A percentile compares a stretch with the other conserved stretches of the same genome.
These are phyloP conservation scores for Pseudocercospora musae DNA, from an alignment of 2,329 filamentous ascomycete genomes.

Conservation along the genomic window DNA sequence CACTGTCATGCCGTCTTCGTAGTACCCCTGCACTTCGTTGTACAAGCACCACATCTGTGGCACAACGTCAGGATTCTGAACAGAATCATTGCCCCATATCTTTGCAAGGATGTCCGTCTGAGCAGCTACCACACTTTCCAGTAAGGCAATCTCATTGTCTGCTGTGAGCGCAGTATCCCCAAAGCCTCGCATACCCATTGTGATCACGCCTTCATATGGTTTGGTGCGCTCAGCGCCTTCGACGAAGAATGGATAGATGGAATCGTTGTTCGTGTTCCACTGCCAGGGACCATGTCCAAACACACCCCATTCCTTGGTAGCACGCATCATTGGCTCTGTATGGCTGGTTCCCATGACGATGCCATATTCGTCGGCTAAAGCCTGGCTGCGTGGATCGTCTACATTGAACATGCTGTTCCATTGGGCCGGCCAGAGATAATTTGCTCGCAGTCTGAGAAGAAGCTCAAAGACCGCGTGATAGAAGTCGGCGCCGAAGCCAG, in stretches of 20 bases:
- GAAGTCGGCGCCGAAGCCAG: slow-evolving; percentile 50
- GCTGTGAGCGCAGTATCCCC: not conserved
- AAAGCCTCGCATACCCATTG: not conserved
- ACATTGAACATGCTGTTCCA: not conserved
- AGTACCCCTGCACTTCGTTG: not conserved
- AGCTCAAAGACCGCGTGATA: slow-evolving; percentile 69
- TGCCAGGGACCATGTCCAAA: not conserved
- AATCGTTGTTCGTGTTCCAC: not conserved
- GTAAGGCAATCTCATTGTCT: not conserved
- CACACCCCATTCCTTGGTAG: not conserved
- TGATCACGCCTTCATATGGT: not conserved
- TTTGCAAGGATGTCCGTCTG: not conserved
- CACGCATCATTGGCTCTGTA: not conserved
- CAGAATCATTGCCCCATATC: not conserved
- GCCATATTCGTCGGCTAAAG: not conserved
- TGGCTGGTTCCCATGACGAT: not conserved
- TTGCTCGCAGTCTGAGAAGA: slow-evolving; percentile 28
- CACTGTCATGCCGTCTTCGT: not conserved
- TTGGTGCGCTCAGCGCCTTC: not conserved
- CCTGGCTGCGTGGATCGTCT: not conserved
- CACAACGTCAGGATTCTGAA: not conserved
- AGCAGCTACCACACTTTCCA: not conserved
- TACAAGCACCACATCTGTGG: not conserved
- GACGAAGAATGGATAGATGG: not conserved
- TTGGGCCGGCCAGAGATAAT: not conserved